phyloP scores from a whole-genome alignment of 140 eudicot genomes.

The Cichorium intybus region DNA sequence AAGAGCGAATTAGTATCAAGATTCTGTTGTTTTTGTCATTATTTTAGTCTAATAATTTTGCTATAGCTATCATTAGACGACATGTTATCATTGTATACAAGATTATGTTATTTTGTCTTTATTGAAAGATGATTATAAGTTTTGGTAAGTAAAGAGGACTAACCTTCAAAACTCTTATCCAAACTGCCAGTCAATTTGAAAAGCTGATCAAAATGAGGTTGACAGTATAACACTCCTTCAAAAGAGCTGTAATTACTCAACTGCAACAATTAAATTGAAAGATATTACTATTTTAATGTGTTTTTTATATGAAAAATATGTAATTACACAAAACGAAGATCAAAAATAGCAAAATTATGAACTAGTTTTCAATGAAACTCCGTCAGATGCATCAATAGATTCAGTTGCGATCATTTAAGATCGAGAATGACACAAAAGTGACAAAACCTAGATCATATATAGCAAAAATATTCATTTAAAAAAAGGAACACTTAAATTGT shows the following conservation, averaged over 20 bases:
- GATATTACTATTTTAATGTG: background rate
- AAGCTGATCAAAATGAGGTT: conserved; percentile 84
- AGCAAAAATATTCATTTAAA: background rate
- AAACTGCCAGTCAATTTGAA: conserved; percentile 90
- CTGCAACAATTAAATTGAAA: conserved; percentile 42
- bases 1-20: conserved; percentile 11
- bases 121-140: background rate
- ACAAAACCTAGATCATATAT: background rate
- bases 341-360: background rate
- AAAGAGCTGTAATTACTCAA: conserved; percentile 77
- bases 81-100: conserved; percentile 2
- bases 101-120: conserved; percentile 4
- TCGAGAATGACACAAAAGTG: background rate
- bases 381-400: background rate
- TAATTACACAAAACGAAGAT: background rate
- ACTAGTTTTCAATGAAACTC: conserved; percentile 1
- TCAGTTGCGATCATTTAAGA: background rate
- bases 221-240: conserved; percentile 85
- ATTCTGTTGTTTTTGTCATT: background rate
- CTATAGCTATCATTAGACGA: background rate
- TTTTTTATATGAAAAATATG: background rate
- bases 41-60: background rate
- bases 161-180: conserved; percentile 89
- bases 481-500: background rate
- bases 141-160: background rate